Evolutionary conservation across 495 filamentous ascomycete species (phyloP), one percentile per base, ranked within the genome.

Genomic region (Penicillium verhagenii): DNA sequence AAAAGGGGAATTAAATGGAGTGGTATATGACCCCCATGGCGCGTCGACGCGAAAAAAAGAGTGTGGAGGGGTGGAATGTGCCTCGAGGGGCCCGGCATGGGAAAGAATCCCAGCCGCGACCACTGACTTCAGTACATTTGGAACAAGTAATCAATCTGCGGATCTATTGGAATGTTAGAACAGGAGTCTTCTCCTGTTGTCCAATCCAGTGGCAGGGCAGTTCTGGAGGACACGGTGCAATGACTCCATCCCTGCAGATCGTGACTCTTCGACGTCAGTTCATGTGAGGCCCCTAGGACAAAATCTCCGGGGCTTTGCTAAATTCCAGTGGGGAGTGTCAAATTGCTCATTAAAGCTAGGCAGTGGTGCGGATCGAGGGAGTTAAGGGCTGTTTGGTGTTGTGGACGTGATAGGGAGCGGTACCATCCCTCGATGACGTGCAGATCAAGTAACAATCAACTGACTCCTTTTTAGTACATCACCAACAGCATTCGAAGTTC

Each of bases 41-140:
- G 65, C 67, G 67, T 70, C 65, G 63, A 70, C 65, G 65, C 65
- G 63, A 47, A 51, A 42, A 47, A 51, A 42, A 57, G 39, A 58
- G 53, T 55, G 63, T 66, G 65, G 65, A 68, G 62, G 65, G 59
- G 62, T 63, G 65, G 65, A 68, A 68, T 68, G 65, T 58, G 56
- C 47, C 52, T 52, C 18, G 57, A 47, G 67, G 68, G 59, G 67
- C 62, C 59, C 42, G 43, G 60, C 54, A 48, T 57, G 66, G 58
- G 50, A 26, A 68, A 65, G 65, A 65, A 66, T 68, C 53, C 59
- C 35, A 63, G 52, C 47, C 55, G 46, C 49, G 50, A 47, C 53
- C 52, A 57, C 28, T 21, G 40, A 24, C 50, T 37, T 37, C 45
- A 38, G 31, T 56, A 23, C 14, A 25, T 35, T 16, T 11, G 38